phyloP scores from a whole-genome alignment of 225 moss, liverwort and hornwort species.

The Lunularia cruciata region DNA sequence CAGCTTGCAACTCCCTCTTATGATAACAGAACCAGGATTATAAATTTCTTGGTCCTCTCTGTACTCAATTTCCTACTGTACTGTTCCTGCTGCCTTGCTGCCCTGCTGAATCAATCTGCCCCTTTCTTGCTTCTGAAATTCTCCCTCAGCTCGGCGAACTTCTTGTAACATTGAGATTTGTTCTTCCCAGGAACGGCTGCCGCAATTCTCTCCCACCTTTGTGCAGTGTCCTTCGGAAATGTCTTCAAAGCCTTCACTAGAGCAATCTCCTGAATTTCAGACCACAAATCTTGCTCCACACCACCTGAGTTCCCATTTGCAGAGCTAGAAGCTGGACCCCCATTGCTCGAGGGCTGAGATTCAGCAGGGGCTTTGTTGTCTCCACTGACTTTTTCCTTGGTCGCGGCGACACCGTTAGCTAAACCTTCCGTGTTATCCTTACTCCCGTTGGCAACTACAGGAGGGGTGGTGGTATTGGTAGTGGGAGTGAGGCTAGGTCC shows the following conservation, averaged over 20 bases:
- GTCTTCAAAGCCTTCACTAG: conserved; percentile 84
- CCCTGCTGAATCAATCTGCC: conserved; percentile 50
- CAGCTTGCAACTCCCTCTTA: conserved; percentile 29
- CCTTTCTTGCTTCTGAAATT: conserved; percentile 82
- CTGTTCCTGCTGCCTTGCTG: neutral
- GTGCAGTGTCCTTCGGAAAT: conserved; percentile 73
- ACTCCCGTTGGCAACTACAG: conserved; percentile 37
- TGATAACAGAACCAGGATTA: conserved; percentile 18
- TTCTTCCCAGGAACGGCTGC: conserved; percentile 80
- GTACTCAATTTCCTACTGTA: conserved; percentile 20
- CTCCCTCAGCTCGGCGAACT: conserved; percentile 75
- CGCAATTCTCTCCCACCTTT: conserved; percentile 92
- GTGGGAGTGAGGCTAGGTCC: conserved; percentile 14
- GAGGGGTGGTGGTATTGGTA: conserved; percentile 8
- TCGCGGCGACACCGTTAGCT: conserved; percentile 18
- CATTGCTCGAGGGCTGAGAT: conserved; percentile 36
- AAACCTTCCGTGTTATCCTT: conserved; percentile 31
- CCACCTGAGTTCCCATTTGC: conserved; percentile 42
- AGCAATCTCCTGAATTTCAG: conserved; percentile 79
- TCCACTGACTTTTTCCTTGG: conserved; percentile 17
- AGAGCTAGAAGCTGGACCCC: conserved; percentile 20
- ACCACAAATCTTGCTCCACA: conserved; percentile 61
- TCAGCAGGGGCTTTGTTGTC: conserved; percentile 7
- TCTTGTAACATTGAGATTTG: conserved; percentile 82
- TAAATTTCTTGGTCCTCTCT: conserved; percentile 26